These are phyloP conservation scores for Colletotrichum sp. DNA, from an alignment of 2,329 filamentous ascomycete genomes.

Conservation along the genomic window DNA sequence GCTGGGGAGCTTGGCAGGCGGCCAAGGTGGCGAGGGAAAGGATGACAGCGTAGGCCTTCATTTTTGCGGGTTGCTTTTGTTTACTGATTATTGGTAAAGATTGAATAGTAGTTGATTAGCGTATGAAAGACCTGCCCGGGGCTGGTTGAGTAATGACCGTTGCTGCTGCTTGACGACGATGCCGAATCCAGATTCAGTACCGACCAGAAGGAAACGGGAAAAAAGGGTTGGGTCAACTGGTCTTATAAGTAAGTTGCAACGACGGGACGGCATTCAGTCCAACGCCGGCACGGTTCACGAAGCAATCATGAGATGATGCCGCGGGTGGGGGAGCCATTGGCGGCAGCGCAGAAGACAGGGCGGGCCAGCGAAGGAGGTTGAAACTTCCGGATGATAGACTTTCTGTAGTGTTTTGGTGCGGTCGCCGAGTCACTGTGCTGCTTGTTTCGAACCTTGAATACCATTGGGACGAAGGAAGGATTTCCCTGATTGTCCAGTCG, in stretches of 20 bases:
- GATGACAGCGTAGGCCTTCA: conserved; percentile 18
- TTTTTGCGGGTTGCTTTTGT: not conserved
- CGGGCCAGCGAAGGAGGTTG: not conserved
- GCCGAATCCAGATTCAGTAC: conserved; percentile 19
- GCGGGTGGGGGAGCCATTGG: not conserved
- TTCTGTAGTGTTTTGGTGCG: conserved; percentile 18
- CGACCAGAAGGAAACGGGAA: accelerated
- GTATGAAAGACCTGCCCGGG: not conserved
- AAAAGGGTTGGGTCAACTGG: not conserved
- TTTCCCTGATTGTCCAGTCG: conserved; percentile 13
- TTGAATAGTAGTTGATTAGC: not conserved
- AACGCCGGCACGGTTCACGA: not conserved
- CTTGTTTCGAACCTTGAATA: conserved; percentile 19
- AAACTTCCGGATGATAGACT: conserved; percentile 18
- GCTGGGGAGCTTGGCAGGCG: not conserved
- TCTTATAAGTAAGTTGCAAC: conserved; percentile 11
- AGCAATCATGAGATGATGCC: conserved; percentile 1
- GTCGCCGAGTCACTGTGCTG: conserved; percentile 9
- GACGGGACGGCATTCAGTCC: not conserved
- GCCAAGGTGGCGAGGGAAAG: conserved; percentile 8
- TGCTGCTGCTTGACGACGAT: conserved; percentile 5
- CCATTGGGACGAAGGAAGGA: conserved; percentile 9
- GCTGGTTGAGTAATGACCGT: conserved; percentile 15
- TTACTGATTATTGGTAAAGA: not conserved
- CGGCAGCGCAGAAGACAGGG: not conserved